phyloP scores from a whole-genome alignment of 2,329 filamentous ascomycete species.

The Cladosporium phlei region DNA sequence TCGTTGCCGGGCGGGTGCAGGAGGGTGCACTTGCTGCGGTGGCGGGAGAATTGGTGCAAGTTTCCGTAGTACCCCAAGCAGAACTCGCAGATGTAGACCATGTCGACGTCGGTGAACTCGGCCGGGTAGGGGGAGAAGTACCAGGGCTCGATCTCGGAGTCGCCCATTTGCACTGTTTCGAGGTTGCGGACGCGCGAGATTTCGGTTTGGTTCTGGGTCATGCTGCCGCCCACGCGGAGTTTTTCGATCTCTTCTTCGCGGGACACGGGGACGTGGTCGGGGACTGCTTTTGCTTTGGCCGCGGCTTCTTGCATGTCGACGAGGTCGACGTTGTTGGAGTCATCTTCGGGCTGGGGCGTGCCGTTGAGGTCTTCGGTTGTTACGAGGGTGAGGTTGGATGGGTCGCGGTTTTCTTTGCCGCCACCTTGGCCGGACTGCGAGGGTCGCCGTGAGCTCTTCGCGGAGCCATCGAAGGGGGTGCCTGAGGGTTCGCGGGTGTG shows the following conservation, averaged over 20 bases:
- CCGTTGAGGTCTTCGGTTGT: conserved; percentile 44
- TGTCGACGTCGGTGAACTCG: conserved; percentile 77
- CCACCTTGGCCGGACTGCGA: conserved; percentile 55
- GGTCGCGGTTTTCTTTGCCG: conserved; percentile 57
- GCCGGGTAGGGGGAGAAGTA: conserved; percentile 98
- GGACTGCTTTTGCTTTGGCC: conserved; percentile 48
- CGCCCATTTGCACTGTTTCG: conserved; percentile 88
- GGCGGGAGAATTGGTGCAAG: conserved; percentile 73
- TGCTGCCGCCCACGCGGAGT: conserved; percentile 85
- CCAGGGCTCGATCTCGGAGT: conserved; percentile 90
- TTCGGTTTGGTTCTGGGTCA: conserved; percentile 98
- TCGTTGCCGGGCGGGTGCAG: conserved; percentile 95
- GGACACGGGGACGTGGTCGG: conserved; percentile 55
- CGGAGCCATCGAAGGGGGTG: conserved; percentile 46
- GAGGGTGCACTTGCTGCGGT: conserved; percentile 83
- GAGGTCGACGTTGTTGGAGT: conserved; percentile 49
- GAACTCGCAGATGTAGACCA: conserved; percentile 96
- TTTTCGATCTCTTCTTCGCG: conserved; percentile 95
- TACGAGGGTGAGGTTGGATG: conserved; percentile 38
- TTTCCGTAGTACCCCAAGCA: conserved; percentile 88
- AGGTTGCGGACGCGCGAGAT: conserved; percentile 94
- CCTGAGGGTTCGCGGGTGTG: conserved; percentile 39
- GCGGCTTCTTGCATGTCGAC: conserved; percentile 50
- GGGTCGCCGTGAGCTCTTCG: conserved; percentile 46
- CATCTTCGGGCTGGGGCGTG: conserved; percentile 49